Evolutionary conservation across 331 rosid genomes (phyloP).

Genomic region (Saraca asoca): DNA sequence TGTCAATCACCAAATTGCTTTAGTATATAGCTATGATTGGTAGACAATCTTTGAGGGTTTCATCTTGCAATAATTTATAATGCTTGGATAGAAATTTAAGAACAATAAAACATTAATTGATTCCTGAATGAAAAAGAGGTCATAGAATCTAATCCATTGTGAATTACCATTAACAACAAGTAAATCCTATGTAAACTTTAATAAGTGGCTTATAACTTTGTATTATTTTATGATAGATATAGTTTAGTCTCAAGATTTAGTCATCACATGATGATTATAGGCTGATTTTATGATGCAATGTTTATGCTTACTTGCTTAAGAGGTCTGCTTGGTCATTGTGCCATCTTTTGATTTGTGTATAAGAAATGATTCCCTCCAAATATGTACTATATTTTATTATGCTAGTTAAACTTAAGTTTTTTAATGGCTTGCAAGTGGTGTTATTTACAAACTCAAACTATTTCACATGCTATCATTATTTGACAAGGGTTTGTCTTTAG

Average conservation of each 20-base stretch:
- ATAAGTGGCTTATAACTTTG: background rate
- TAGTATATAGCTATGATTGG: conserved; percentile 52
- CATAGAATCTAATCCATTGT: conserved; percentile 30
- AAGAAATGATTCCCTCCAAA: too few species aligned
- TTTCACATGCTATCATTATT: too few species aligned
- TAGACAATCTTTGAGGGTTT: conserved; percentile 42
- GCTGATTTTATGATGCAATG: too few species aligned
- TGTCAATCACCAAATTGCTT: conserved; percentile 52
- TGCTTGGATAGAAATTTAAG: conserved; percentile 44
- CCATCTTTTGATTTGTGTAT: too few species aligned
- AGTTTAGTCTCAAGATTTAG: background rate
- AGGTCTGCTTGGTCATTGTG: too few species aligned
- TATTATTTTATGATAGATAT: background rate
- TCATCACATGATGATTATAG: too few species aligned
- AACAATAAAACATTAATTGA: background rate
- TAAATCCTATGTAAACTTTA: conserved; percentile 34
- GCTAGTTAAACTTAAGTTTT: too few species aligned
- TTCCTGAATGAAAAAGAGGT: conserved; percentile 11
- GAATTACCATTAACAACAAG: conserved; percentile 33
- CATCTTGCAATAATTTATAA: conserved; percentile 38
- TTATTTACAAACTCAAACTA: too few species aligned
- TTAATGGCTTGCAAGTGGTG: too few species aligned
- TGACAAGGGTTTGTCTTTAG: too few species aligned
- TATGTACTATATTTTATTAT: too few species aligned
- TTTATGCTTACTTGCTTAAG: too few species aligned